phyloP scores from a whole-genome alignment of 768 basidiomycete species.

The Grammothele lineata region DNA sequence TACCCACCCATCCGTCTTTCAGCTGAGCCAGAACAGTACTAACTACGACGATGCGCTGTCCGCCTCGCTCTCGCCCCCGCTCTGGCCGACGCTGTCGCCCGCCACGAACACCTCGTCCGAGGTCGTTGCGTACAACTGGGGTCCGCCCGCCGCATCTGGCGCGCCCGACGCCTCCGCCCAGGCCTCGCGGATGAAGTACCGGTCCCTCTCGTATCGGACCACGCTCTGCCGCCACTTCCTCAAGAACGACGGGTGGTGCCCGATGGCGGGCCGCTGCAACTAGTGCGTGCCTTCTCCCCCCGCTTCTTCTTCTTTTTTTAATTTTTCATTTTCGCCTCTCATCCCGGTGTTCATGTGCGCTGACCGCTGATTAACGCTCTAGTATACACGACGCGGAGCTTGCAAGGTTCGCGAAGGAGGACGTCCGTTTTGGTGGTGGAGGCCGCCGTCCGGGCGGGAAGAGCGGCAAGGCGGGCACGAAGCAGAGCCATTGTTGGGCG shows the following conservation, averaged over 20 bases:
- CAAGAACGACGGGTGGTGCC: constrained; percentile 40
- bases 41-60: neutral
- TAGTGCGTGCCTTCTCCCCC: constrained; percentile 30
- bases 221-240: constrained; percentile 39
- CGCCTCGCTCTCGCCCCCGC: constrained; percentile 3
- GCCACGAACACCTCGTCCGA: constrained; percentile 10
- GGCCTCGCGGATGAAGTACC: constrained; percentile 16
- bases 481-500: constrained; percentile 34
- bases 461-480: constrained; percentile 19
- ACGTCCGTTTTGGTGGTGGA: constrained; percentile 20
- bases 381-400: constrained; percentile 32
- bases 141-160: neutral
- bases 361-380: too few species aligned
- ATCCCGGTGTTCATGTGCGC: neutral
- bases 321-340: too few species aligned
- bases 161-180: neutral
- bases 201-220: constrained; percentile 30
- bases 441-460: constrained; percentile 6
- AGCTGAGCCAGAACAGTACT: constrained; percentile 3
- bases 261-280: constrained; percentile 35
- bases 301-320: too few species aligned
- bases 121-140: constrained; percentile 8
- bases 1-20: neutral
- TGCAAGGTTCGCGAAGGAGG: constrained; percentile 20
- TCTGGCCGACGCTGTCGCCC: constrained; percentile 10